Conservation (phyloP, 1,139 yeast species). For the Nakaseomyces glabratus region DNA sequence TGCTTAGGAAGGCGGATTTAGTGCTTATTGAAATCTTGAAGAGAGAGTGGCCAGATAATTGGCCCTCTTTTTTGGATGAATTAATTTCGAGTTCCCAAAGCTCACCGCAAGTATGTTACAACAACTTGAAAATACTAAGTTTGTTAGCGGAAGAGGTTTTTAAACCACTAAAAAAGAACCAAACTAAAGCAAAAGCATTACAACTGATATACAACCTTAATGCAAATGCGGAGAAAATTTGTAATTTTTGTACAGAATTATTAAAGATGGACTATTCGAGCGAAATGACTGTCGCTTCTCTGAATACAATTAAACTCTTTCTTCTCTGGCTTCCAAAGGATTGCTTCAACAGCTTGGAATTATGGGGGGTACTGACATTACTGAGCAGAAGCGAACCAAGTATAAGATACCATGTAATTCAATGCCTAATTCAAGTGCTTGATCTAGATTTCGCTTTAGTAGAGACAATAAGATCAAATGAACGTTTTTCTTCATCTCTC, state of each 20-base stretch:
- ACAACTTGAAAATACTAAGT: conserved; percentile 83
- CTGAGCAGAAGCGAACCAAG: background rate
- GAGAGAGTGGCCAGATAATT: conserved; percentile 96
- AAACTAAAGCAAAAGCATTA: conserved; percentile 88
- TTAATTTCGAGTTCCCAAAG: conserved; percentile 74
- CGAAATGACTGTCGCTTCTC: conserved; percentile 68
- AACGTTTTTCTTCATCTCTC: too few relatives aligned
- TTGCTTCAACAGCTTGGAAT: too few relatives aligned
- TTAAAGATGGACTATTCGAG: conserved; percentile 75
- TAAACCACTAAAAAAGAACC: conserved; percentile 82
- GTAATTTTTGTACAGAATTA: conserved; percentile 81
- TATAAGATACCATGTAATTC: background rate
- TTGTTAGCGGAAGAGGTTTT: conserved; percentile 88
- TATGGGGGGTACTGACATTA: conserved; percentile 1
- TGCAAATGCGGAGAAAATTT: conserved; percentile 82
- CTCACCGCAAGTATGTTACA: conserved; percentile 87
- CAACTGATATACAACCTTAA: conserved; percentile 71
- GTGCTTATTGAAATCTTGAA: conserved; percentile 87
- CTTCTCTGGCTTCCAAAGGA: conserved; percentile 3
- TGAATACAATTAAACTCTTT: conserved; percentile 47
- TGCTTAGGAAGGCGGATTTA: conserved; percentile 84
- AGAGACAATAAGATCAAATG: too few relatives aligned
- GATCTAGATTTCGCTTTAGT: background rate
- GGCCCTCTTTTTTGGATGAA: conserved; percentile 96
- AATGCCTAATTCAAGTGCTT: conserved; percentile 1